A percentile compares a stretch with the other conserved stretches of the same genome.
Evolutionary conservation across 768 basidiomycete species (phyloP).

Genomic region (Amanita pallidorosea): DNA sequence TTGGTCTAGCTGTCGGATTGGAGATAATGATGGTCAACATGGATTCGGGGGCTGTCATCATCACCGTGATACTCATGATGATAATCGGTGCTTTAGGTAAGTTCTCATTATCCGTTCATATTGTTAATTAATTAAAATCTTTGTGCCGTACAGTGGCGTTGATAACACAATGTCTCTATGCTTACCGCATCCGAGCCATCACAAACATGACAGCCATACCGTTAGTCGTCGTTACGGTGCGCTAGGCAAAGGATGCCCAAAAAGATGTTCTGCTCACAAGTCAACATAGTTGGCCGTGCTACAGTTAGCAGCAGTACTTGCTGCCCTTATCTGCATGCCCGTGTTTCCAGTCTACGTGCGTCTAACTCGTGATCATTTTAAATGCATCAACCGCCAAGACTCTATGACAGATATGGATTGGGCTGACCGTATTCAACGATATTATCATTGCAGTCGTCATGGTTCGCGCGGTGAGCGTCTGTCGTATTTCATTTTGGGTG

Average conservation of each 20-base stretch:
- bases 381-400: background rate
- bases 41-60: background rate
- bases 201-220: background rate
- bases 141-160: background rate
- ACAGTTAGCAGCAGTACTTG: background rate
- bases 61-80: background rate
- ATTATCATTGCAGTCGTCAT: constrained; percentile 19
- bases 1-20: background rate
- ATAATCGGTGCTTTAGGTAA: background rate
- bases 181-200: background rate
- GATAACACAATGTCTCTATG: constrained; percentile 2
- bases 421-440: constrained; percentile 21
- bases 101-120: background rate
- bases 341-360: background rate
- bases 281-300: background rate
- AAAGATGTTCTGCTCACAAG: background rate
- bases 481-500: background rate
- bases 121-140: background rate
- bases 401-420: constrained; percentile 17
- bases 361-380: background rate
- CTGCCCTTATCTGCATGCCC: background rate
- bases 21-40: constrained; percentile 2
- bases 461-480: constrained; percentile 18
- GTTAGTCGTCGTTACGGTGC: background rate
- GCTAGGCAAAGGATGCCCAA: background rate